Evolutionary conservation across 176 grass and related monocot species (phyloP), one percentile per base, ranked within the genome.

Genomic region (Eleusine indica): DNA sequence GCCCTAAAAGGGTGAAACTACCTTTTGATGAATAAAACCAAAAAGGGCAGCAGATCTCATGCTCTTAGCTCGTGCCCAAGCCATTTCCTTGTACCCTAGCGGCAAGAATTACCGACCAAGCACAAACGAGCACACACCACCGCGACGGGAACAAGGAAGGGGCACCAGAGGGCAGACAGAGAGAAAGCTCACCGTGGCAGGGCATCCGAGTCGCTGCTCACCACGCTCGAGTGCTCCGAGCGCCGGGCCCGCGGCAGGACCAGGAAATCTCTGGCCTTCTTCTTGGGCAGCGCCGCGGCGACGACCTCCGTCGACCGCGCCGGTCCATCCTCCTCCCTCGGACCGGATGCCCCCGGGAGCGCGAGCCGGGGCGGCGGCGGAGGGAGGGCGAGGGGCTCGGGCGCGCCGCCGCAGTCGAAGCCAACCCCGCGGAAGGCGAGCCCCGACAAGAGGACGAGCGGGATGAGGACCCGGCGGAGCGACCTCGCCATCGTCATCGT

Each of bases 401-500:
- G 57, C 39, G 6, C 58, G 53, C 38, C 57, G 54, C 46, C 80
- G 69, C 48, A 80, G 51, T 86, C 89, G 43, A 87, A 43, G 65
- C 7, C 78, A 52, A 76, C 62, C 71, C 61, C 88, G 49, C 68
- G 84, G 79, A 74, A 68, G 49, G 74, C 79, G 68, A 90, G 40
- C 17, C 88, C 80, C 43, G 80, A 28, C 1, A 90, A 79, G 80
- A 90, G 75, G 75, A 90, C 84, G 25, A 83, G 80, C 51, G 70
- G 80, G 22, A 90, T 41, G 80, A 90, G 61, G 62, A 80, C 68
- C 19, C 74, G 84, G 42, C 80, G 84, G 61, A 90, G 70, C 30
- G 75, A 74, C 80, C 80, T 83, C 75, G 69, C 66, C 68, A 68
- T 40, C 44, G 39, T 57, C 54, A 21, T 57, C 54, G 17, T 17